Evolutionary conservation across 257 asterid species (phyloP), one percentile per base, ranked within the genome.

Genomic region (Haberlea rhodopensis): DNA sequence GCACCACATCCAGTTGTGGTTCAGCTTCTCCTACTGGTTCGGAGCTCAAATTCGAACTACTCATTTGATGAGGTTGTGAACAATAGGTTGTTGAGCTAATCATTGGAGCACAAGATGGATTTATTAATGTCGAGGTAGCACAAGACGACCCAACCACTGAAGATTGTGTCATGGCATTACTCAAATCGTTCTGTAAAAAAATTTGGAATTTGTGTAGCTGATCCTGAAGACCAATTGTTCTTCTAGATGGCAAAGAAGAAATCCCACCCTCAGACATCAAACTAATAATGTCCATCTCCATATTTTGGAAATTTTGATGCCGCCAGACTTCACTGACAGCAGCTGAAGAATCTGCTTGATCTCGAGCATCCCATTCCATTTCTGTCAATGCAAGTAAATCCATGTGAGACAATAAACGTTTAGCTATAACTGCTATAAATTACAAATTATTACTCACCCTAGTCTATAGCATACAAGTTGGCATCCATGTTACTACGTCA

Each of bases 341-440:
- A 58, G 86, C 75, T 53, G 82, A 73, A 66, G 79, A 72, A 64
- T 83, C 87, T 37, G 60, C 80, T 61, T 73, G 85, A 75, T 85
- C 81, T 71, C 84, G 80, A 52, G 56, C 77, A 66, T 79, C 91
- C 76, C 86, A 66, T 73, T 81, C 91, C 62, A 63, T 90, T 77
- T 87, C 99, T 94, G 97, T 75, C 76, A 84, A 86, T 82, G 94
- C 78, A 87, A 90, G 87, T 69, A 84, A 87, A 87, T 60, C 79
- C 84, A 84, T 68, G 66, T 89, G 87, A 84, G 94, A 85, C 82
- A 82, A 73, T 55, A 88, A 71, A 80, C 76, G 85, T 76, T 78
- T 71, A 62, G 57, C 67, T 64, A 53, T 62, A 58, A 67, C 73
- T 62, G 45, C 79, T 63, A 73, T 65, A 76, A 75, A 72, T 67